Conservation (phyloP, 148 eudicot genomes). For the Dianthus caryophyllus region DNA sequence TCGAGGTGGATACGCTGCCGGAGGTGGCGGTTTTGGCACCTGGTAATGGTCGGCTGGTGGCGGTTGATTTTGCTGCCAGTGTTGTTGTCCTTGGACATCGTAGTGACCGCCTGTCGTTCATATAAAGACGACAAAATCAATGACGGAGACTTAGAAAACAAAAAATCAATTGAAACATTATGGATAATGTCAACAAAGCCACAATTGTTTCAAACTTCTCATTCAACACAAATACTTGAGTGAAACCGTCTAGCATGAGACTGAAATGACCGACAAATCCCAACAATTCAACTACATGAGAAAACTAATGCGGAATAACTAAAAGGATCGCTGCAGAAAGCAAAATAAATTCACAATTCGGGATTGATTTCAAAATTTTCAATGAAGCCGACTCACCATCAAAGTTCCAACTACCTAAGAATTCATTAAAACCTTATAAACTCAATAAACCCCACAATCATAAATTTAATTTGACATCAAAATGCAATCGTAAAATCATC, state of each 20-base stretch:
- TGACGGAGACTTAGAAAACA: neutral
- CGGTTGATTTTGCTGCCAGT: slow-evolving; percentile 71
- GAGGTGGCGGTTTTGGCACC: slow-evolving; percentile 43
- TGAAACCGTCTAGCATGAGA: too few species aligned
- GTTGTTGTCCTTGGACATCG: slow-evolving; percentile 56
- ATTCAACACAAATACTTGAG: slow-evolving; percentile 1
- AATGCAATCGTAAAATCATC: neutral
- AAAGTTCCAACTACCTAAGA: neutral
- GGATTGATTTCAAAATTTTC: too few species aligned
- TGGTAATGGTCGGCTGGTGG: slow-evolving; percentile 65
- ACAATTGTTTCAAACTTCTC: neutral
- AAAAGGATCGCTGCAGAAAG: too few species aligned
- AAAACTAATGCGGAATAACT: too few species aligned
- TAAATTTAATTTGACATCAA: neutral
- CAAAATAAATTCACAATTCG: too few species aligned
- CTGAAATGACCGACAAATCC: too few species aligned
- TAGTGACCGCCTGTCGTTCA: slow-evolving; percentile 52
- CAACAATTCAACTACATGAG: too few species aligned
- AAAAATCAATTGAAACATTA: neutral
- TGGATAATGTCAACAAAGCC: neutral
- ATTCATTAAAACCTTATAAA: neutral
- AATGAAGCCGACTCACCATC: neutral
- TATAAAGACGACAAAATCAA: slow-evolving; percentile 9
- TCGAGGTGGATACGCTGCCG: slow-evolving; percentile 46
- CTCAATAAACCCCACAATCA: neutral